These are phyloP conservation scores for Trematosphaeria pertusa DNA, from an alignment of 2,329 filamentous ascomycete genomes.

Conservation along the genomic window DNA sequence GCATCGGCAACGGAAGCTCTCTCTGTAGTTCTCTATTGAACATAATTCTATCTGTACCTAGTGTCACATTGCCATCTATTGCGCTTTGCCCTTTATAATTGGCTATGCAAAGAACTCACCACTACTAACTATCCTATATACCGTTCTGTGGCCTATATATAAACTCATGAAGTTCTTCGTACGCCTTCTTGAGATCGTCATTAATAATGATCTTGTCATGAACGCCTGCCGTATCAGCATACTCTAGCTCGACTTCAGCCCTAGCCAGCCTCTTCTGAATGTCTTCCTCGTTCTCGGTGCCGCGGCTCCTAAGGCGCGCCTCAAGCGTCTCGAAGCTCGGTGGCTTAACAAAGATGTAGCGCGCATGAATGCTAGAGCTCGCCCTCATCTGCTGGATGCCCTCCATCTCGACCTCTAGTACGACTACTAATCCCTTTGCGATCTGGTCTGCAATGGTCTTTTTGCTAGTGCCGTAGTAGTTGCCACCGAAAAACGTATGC, in stretches of 20 bases:
- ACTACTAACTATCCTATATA: too few relatives aligned
- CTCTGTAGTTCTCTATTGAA: too few relatives aligned
- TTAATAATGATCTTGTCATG: constrained; percentile 57
- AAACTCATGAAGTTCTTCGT: constrained; percentile 52
- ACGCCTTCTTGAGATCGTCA: constrained; percentile 53
- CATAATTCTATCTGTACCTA: too few relatives aligned
- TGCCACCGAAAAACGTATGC: constrained; percentile 1
- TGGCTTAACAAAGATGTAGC: constrained; percentile 6
- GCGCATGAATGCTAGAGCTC: neutral
- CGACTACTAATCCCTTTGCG: constrained; percentile 2
- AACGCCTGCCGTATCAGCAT: constrained; percentile 26
- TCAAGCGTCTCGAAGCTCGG: constrained; percentile 54
- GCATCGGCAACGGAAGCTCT: too few relatives aligned
- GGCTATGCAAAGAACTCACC: too few relatives aligned
- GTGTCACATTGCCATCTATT: too few relatives aligned
- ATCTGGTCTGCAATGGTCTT: constrained; percentile 1
- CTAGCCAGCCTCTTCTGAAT: constrained; percentile 52
- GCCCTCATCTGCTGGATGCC: constrained; percentile 3
- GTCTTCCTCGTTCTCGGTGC: constrained; percentile 48
- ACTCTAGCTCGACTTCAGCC: constrained; percentile 40
- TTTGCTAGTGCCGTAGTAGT: constrained; percentile 5
- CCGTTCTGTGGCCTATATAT: constrained; percentile 25
- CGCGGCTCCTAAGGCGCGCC: constrained; percentile 51
- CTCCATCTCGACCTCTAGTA: constrained; percentile 5
- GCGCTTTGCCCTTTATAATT: too few relatives aligned